These are phyloP conservation scores for Bipolaris sorokiniana DNA, from an alignment of 2,329 filamentous ascomycete species.

Conservation along the genomic window DNA sequence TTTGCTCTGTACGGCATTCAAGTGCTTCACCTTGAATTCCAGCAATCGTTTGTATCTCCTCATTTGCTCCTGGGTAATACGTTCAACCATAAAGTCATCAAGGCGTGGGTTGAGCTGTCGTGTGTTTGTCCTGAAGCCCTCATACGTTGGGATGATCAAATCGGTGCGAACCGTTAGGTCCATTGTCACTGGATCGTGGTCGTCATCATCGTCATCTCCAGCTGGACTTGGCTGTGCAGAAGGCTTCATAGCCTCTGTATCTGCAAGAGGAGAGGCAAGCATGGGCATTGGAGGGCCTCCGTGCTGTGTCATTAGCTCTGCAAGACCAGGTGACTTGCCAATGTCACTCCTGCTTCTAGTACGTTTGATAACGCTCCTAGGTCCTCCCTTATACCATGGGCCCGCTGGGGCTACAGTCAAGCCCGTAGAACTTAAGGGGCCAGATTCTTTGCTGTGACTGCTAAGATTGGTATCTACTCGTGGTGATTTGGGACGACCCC, in stretches of 20 bases:
- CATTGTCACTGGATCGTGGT: constrained; percentile 64
- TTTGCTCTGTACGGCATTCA: constrained; percentile 61
- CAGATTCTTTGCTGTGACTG: constrained; percentile 60
- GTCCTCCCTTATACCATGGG: constrained; percentile 46
- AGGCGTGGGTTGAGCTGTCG: constrained; percentile 76
- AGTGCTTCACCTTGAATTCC: constrained; percentile 72
- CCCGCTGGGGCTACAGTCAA: constrained; percentile 40
- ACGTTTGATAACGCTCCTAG: constrained; percentile 56
- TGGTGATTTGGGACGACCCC: constrained; percentile 51
- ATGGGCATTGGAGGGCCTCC: constrained; percentile 65
- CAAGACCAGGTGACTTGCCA: constrained; percentile 53
- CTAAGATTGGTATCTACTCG: constrained; percentile 49
- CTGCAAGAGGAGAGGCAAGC: constrained; percentile 56
- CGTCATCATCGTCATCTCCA: constrained; percentile 50
- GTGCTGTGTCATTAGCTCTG: constrained; percentile 61
- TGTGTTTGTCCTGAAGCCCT: constrained; percentile 79
- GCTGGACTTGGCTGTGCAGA: constrained; percentile 43
- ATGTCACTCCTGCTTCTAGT: constrained; percentile 65
- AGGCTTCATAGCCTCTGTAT: constrained; percentile 44
- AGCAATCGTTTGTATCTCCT: constrained; percentile 79
- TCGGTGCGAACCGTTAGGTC: constrained; percentile 68
- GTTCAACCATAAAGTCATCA: constrained; percentile 72
- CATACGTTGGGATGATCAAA: constrained; percentile 71
- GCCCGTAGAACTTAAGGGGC: constrained; percentile 55
- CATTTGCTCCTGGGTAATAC: constrained; percentile 81